A percentile compares a stretch with the other conserved stretches of the same genome.
Evolutionary conservation across 495 filamentous ascomycete species (phyloP).

Genomic region (Annulohypoxylon maeteangense): DNA sequence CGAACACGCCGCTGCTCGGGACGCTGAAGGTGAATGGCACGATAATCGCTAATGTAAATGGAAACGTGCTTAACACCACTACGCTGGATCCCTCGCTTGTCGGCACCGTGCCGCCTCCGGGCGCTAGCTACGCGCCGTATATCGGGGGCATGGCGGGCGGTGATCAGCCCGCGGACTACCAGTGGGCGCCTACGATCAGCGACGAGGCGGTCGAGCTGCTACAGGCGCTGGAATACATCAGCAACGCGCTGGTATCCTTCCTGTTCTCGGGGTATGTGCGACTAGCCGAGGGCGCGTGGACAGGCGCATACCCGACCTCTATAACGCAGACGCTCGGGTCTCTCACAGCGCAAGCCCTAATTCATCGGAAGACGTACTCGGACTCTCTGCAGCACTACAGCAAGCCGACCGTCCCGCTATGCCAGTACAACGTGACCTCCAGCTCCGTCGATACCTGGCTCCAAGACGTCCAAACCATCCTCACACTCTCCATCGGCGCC

Average conservation of each 20-base stretch:
- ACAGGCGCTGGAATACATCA: conserved; percentile 46
- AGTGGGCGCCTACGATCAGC: conserved; percentile 47
- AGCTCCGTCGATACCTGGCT: conserved; percentile 47
- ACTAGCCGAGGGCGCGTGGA: conserved; percentile 46
- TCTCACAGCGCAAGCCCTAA: conserved; percentile 50
- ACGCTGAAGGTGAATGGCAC: conserved; percentile 52
- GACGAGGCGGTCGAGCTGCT: conserved; percentile 42
- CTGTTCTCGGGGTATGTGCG: conserved; percentile 47
- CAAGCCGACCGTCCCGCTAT: conserved; percentile 38
- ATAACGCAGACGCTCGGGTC: conserved; percentile 50
- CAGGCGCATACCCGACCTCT: conserved; percentile 48
- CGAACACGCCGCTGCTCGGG: conserved; percentile 49
- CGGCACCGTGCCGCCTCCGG: conserved; percentile 38
- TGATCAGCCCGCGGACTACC: conserved; percentile 48
- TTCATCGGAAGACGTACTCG: conserved; percentile 49
- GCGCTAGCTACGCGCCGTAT: conserved; percentile 36
- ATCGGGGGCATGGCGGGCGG: conserved; percentile 53
- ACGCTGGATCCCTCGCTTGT: conserved; percentile 27
- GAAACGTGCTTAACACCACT: conserved; percentile 44
- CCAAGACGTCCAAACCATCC: conserved; percentile 40
- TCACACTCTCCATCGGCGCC: conserved; percentile 67
- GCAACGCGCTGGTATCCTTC: conserved; percentile 48
- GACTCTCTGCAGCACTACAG: conserved; percentile 53
- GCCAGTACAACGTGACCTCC: conserved; percentile 42
- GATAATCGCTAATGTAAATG: conserved; percentile 40